These are phyloP conservation scores for Phytophthora colocasiae DNA, from an alignment of 352 stramenopile genomes.

Conservation along the genomic window DNA sequence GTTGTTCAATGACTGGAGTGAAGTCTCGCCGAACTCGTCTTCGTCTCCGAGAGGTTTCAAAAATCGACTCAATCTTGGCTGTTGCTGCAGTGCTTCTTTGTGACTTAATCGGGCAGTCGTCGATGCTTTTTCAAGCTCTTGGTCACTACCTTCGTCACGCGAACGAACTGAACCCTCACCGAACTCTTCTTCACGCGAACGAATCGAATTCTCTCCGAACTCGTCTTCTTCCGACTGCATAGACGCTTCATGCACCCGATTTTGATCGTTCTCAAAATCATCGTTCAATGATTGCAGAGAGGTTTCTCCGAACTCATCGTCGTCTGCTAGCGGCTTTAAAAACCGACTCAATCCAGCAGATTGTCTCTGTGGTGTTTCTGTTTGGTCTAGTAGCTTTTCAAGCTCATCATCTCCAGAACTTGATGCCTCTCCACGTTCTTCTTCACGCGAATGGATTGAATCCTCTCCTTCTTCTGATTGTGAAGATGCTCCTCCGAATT, in stretches of 20 bases:
- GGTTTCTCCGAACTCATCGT: conserved; percentile 4
- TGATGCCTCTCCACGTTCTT: background rate
- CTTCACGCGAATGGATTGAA: conserved; percentile 6
- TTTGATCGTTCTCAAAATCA: background rate
- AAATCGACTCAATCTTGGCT: no score
- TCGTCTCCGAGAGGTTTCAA: no score
- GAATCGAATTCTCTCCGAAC: conserved; percentile 4
- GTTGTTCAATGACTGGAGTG: no score
- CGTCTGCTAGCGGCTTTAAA: background rate
- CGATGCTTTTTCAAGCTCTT: no score
- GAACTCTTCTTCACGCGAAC: background rate
- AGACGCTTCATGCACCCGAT: background rate
- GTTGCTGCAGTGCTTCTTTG: no score
- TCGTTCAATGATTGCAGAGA: conserved; percentile 6
- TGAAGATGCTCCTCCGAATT: conserved; percentile 22
- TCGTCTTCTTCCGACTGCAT: conserved; percentile 10
- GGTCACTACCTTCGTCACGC: no score
- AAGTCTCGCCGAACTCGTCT: no score
- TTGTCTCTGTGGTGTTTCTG: conserved; percentile 5
- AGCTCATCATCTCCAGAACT: no score
- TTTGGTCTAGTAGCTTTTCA: background rate
- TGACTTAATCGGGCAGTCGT: no score
- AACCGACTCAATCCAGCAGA: background rate
- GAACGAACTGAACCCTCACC: no score
- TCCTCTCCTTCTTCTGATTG: conserved; percentile 15